A percentile compares a stretch with the other conserved stretches of the same genome.
These are phyloP conservation scores for Podochytrium sp. DNA, from an alignment of 192 early-diverging fungal genomes.

Conservation along the genomic window DNA sequence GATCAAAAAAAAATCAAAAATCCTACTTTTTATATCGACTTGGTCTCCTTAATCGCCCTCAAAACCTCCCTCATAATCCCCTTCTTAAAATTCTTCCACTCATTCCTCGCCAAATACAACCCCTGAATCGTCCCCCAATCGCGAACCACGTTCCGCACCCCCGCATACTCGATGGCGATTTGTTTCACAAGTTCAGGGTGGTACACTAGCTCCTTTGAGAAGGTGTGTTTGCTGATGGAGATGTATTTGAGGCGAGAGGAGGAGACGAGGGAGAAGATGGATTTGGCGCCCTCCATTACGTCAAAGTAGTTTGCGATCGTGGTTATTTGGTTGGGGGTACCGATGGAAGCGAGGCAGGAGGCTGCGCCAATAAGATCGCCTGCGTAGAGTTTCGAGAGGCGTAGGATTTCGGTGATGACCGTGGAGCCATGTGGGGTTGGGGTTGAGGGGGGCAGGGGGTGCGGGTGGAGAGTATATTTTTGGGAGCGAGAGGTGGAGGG, in stretches of 20 bases:
- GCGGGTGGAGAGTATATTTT: neutral
- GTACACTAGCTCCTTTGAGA: conserved; percentile 2
- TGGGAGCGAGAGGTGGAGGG: neutral
- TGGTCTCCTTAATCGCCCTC: neutral
- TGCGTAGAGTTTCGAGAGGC: neutral
- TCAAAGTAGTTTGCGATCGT: neutral
- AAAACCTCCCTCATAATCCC: neutral
- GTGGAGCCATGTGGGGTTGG: neutral
- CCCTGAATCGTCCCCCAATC: neutral
- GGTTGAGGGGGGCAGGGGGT: neutral
- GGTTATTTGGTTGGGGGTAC: conserved; percentile 18
- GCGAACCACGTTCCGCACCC: neutral
- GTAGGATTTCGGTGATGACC: neutral
- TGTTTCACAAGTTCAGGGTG: conserved; percentile 8
- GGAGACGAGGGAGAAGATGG: neutral
- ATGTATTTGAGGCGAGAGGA: conserved; percentile 10
- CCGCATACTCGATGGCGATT: neutral
- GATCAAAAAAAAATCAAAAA: too few species aligned
- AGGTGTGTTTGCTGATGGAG: neutral
- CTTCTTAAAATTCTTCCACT: neutral
- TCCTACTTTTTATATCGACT: neutral
- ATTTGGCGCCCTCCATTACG: neutral
- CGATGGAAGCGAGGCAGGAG: neutral
- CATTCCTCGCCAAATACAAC: neutral
- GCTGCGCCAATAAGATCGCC: neutral